Conservation (phyloP, 2,329 filamentous ascomycete species). For the Magnaporthiopsis poae region DNA sequence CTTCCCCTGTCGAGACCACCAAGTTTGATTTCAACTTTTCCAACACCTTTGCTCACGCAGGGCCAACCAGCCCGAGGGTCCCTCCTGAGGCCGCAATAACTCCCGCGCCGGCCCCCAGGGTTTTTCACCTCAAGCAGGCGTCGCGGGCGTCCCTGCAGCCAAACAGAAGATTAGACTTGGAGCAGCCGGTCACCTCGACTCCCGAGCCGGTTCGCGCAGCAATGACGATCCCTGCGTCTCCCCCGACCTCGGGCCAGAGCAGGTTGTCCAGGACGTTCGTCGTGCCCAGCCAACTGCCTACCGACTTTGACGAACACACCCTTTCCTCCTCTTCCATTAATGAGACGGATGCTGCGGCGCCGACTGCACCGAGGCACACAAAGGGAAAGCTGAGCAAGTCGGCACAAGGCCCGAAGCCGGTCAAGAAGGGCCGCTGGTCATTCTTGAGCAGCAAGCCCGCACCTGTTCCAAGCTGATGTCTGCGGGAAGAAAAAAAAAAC, state of each 20-base stretch:
- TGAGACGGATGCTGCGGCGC: not conserved
- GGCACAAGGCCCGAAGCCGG: slow-evolving; percentile 15
- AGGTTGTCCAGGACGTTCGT: not conserved
- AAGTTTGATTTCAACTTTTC: slow-evolving; percentile 9
- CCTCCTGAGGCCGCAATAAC: not conserved
- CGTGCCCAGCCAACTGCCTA: not conserved
- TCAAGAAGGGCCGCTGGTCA: slow-evolving; percentile 24
- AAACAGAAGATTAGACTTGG: not conserved
- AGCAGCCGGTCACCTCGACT: not conserved
- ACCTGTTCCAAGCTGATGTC: not conserved
- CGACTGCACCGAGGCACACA: slow-evolving; percentile 8
- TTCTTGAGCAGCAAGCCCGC: slow-evolving; percentile 16
- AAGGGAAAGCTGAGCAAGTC: slow-evolving; percentile 19
- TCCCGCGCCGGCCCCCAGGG: no score
- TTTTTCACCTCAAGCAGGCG: not conserved
- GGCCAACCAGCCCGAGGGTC: not conserved
- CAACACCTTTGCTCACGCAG: not conserved
- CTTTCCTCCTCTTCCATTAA: not conserved
- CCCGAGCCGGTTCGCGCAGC: not conserved
- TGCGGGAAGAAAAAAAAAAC: not conserved
- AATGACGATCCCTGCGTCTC: not conserved
- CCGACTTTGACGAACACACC: not conserved
- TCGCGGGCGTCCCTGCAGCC: not conserved
- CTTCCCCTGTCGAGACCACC: not conserved
- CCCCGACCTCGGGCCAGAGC: not conserved